Percentiles rank a stretch among this genome's conserved stretches.
Evolutionary conservation across 768 basidiomycete species (phyloP).

Genomic region (Stropharia rugosoannulata): DNA sequence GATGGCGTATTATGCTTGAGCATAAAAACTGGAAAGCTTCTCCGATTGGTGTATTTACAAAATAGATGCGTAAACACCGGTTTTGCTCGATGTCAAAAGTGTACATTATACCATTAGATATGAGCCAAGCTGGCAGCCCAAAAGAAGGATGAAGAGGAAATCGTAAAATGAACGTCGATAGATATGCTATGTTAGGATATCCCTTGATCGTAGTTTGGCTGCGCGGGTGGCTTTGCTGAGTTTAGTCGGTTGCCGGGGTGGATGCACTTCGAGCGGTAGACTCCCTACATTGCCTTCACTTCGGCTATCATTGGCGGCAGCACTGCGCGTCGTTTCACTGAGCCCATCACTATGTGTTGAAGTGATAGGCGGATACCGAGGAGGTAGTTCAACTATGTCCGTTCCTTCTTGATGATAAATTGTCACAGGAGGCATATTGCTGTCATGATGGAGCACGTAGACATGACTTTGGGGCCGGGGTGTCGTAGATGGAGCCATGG

Average conservation of each 20-base stretch:
- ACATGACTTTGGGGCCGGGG: slow-evolving; percentile 27
- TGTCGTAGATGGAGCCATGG: slow-evolving; percentile 1
- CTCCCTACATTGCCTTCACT: slow-evolving; percentile 14
- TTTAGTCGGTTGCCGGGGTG: slow-evolving; percentile 21
- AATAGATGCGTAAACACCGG: neutral
- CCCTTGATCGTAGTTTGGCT: neutral
- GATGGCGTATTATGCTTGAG: slow-evolving; percentile 54
- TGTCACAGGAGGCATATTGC: slow-evolving; percentile 55
- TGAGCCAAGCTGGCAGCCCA: too few relatives aligned
- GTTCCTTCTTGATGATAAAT: slow-evolving; percentile 56
- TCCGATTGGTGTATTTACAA: slow-evolving; percentile 58
- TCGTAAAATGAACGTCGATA: too few relatives aligned
- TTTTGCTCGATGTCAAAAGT: neutral
- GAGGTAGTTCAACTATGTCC: slow-evolving; percentile 60
- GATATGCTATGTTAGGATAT: neutral
- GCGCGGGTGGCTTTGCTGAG: slow-evolving; percentile 16
- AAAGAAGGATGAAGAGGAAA: too few relatives aligned
- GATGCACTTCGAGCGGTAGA: slow-evolving; percentile 17
- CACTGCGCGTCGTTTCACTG: slow-evolving; percentile 11
- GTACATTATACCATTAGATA: too few relatives aligned
- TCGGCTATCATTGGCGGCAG: slow-evolving; percentile 17
- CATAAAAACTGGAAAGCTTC: slow-evolving; percentile 56
- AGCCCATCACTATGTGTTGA: slow-evolving; percentile 12
- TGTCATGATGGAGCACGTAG: slow-evolving; percentile 63
- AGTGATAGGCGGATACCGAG: slow-evolving; percentile 38